These are phyloP conservation scores for Drosera spatulata DNA, from an alignment of 179 eudicot species.

Conservation along the genomic window DNA sequence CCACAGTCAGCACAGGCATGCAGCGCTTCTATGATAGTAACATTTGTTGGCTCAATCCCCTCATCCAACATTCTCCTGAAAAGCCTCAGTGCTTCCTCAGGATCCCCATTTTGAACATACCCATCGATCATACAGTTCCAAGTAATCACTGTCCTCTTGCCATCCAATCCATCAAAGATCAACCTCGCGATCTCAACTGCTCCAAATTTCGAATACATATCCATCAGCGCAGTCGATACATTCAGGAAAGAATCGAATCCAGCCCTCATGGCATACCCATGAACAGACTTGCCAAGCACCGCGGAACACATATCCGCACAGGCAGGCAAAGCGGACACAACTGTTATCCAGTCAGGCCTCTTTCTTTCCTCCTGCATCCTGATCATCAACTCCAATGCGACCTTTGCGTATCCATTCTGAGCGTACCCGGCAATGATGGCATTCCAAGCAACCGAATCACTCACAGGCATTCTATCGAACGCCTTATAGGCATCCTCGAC, in stretches of 20 bases:
- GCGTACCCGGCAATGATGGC: slow-evolving; percentile 52
- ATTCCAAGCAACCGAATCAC: slow-evolving; percentile 65
- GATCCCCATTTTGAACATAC: slow-evolving; percentile 39
- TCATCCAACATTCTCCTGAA: slow-evolving; percentile 48
- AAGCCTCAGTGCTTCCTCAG: slow-evolving; percentile 44
- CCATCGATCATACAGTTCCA: slow-evolving; percentile 79
- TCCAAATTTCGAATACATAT: slow-evolving; percentile 63
- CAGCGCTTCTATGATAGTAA: slow-evolving; percentile 53
- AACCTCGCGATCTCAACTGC: slow-evolving; percentile 32
- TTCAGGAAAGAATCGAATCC: slow-evolving; percentile 36
- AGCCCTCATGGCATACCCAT: slow-evolving; percentile 44
- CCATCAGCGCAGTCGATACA: slow-evolving; percentile 51
- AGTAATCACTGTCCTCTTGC: slow-evolving; percentile 38
- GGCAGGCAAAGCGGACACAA: slow-evolving; percentile 50
- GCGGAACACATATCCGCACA: slow-evolving; percentile 39
- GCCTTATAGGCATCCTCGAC: slow-evolving; percentile 50
- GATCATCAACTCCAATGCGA: slow-evolving; percentile 35
- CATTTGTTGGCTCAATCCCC: slow-evolving; percentile 8
- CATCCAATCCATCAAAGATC: slow-evolving; percentile 38
- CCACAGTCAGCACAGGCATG: slow-evolving; percentile 48
- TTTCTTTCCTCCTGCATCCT: slow-evolving; percentile 38
- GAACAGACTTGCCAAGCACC: slow-evolving; percentile 40
- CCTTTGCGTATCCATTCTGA: slow-evolving; percentile 55
- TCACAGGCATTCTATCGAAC: slow-evolving; percentile 60
- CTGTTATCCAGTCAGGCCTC: slow-evolving; percentile 39